phyloP scores from a whole-genome alignment of 495 filamentous ascomycete genomes.

The Penicillium tannophilum region DNA sequence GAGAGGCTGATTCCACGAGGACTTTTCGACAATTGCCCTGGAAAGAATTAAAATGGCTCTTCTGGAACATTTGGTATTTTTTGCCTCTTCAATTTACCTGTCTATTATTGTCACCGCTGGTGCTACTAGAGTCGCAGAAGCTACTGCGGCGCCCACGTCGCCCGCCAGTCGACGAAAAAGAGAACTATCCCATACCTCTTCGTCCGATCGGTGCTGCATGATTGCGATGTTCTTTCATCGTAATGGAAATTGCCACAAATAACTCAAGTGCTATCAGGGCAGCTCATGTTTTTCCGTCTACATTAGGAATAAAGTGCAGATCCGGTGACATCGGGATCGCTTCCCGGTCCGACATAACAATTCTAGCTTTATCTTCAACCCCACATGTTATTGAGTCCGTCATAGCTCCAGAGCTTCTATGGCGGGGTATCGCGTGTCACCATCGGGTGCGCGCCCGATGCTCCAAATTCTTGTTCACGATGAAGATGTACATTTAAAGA shows the following conservation, averaged over 20 bases:
- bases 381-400: background rate
- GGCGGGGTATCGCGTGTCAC: conserved; percentile 6
- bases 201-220: conserved; percentile 19
- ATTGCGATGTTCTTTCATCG: background rate
- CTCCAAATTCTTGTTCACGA: conserved; percentile 1
- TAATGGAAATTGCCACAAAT: background rate
- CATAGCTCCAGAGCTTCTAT: background rate
- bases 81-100: conserved; percentile 20
- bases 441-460: conserved; percentile 6
- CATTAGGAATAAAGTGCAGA: background rate
- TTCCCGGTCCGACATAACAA: background rate
- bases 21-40: conserved; percentile 36
- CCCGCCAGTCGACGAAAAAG: conserved; percentile 22
- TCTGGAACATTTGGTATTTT: background rate
- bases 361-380: background rate
- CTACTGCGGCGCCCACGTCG: conserved; percentile 31
- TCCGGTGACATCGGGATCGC: conserved; percentile 3
- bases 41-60: conserved; percentile 6
- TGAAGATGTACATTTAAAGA: conserved; percentile 5
- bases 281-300: background rate
- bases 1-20: conserved; percentile 28
- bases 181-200: conserved; percentile 16
- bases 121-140: conserved; percentile 34
- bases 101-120: conserved; percentile 39
- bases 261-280: background rate